phyloP scores from a whole-genome alignment of 1,284 basidiomycete genomes.

The Rhodotorula sp. region DNA sequence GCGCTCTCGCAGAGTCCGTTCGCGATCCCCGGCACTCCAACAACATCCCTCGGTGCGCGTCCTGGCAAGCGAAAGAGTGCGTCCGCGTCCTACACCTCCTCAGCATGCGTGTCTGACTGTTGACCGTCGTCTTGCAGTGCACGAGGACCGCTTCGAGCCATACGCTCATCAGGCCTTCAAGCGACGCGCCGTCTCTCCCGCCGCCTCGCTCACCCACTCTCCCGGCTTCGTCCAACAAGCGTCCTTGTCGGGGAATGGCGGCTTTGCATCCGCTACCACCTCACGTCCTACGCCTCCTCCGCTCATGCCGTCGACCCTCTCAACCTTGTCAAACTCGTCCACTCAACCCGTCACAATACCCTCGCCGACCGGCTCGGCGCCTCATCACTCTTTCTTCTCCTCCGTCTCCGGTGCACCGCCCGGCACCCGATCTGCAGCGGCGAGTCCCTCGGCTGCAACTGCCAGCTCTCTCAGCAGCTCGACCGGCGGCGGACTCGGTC shows the following conservation, averaged over 20 bases:
- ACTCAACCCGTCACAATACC: constrained; percentile 32
- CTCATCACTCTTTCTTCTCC: constrained; percentile 12
- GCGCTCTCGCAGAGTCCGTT: constrained; percentile 3
- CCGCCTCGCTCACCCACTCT: constrained; percentile 30
- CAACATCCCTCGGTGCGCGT: constrained; percentile 8
- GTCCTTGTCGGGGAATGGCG: background rate
- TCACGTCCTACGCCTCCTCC: constrained; percentile 3
- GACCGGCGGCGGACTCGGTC: constrained; percentile 6
- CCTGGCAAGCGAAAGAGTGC: constrained; percentile 39
- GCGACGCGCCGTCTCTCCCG: constrained; percentile 38
- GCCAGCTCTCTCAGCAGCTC: constrained; percentile 21
- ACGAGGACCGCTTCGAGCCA: constrained; percentile 39
- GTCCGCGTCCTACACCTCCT: background rate
- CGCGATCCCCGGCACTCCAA: constrained; percentile 26
- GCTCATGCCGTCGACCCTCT: background rate
- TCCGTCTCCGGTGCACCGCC: constrained; percentile 2
- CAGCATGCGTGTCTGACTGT: background rate
- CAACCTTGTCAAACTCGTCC: background rate
- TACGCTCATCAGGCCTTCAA: constrained; percentile 37
- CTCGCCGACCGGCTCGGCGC: constrained; percentile 7
- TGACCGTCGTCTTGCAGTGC: constrained; percentile 6
- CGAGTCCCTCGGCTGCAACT: background rate
- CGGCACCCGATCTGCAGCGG: constrained; percentile 1
- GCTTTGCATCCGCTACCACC: background rate
- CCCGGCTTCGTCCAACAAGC: constrained; percentile 5